These are phyloP conservation scores for Diplotaxis tenuifolia DNA, from an alignment of 345 rosid species.

Conservation along the genomic window DNA sequence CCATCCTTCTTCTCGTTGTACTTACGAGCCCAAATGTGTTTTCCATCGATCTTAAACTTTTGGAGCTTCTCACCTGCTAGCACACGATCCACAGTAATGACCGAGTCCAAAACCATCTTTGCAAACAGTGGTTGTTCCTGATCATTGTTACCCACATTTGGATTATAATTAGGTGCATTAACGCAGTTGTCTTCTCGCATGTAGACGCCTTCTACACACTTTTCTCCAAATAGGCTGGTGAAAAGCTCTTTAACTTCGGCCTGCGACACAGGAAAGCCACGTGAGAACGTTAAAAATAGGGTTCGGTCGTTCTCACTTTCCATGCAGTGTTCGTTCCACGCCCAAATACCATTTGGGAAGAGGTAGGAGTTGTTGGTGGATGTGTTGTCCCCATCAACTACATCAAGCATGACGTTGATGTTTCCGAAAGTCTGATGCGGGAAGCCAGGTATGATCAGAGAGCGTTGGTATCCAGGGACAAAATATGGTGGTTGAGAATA, in stretches of 20 bases:
- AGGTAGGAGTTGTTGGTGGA: not conserved
- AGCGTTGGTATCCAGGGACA: not conserved
- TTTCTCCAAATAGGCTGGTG: slow-evolving; percentile 23
- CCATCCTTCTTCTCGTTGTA: slow-evolving; percentile 1
- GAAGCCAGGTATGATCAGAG: slow-evolving; percentile 41
- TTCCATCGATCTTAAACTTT: slow-evolving; percentile 30
- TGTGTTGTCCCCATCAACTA: not conserved
- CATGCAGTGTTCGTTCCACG: slow-evolving; percentile 33
- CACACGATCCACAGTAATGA: slow-evolving; percentile 21
- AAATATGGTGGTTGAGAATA: not conserved
- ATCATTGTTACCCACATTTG: not conserved
- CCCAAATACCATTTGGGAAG: slow-evolving; percentile 34
- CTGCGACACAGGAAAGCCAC: slow-evolving; percentile 46
- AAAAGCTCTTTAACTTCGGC: slow-evolving; percentile 39
- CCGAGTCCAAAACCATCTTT: slow-evolving; percentile 23
- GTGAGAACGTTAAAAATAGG: slow-evolving; percentile 51
- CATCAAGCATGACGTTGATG: slow-evolving; percentile 22
- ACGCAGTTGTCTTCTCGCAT: slow-evolving; percentile 8
- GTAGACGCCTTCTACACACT: slow-evolving; percentile 21
- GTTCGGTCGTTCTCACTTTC: slow-evolving; percentile 39
- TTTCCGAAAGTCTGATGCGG: slow-evolving; percentile 48
- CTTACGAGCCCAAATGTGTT: slow-evolving; percentile 46
- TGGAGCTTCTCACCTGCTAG: not conserved
- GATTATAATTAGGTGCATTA: not conserved
- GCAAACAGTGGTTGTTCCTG: slow-evolving; percentile 28